A percentile compares a stretch with the other conserved stretches of the same genome.
Evolutionary conservation across 768 basidiomycete genomes (phyloP).

Genomic region (Tephrocybe rancida): DNA sequence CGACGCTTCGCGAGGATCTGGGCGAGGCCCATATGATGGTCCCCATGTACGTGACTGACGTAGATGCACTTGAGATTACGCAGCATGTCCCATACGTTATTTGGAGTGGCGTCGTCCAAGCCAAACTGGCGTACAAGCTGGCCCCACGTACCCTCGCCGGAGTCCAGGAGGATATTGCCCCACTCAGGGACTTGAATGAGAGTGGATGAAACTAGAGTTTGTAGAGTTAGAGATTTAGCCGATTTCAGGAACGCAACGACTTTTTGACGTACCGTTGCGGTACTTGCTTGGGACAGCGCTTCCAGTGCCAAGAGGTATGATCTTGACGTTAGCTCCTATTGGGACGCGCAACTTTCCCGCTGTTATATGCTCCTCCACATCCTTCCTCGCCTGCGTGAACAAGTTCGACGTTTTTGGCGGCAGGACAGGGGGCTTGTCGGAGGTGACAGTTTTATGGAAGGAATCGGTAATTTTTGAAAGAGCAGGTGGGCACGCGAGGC

Average conservation of each 20-base stretch:
- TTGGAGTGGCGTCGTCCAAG: slow-evolving; percentile 28
- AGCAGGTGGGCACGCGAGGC: slow-evolving; percentile 47
- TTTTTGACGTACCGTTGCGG: slow-evolving; percentile 68
- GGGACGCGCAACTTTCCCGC: slow-evolving; percentile 18
- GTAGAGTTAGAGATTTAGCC: background rate
- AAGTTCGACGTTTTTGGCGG: slow-evolving; percentile 34
- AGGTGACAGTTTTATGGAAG: slow-evolving; percentile 40
- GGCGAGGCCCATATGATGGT: slow-evolving; percentile 87
- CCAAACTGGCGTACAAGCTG: slow-evolving; percentile 85
- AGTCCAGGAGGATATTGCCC: slow-evolving; percentile 83
- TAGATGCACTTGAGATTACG: slow-evolving; percentile 79
- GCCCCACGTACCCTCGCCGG: slow-evolving; percentile 92
- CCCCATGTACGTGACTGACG: slow-evolving; percentile 89
- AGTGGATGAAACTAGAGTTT: slow-evolving; percentile 65
- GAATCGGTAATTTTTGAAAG: slow-evolving; percentile 31
- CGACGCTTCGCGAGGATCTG: slow-evolving; percentile 73
- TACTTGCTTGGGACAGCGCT: slow-evolving; percentile 86
- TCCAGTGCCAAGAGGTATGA: slow-evolving; percentile 87
- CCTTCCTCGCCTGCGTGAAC: slow-evolving; percentile 40
- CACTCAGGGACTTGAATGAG: slow-evolving; percentile 72
- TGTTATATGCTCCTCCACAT: slow-evolving; percentile 25
- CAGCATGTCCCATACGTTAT: slow-evolving; percentile 59
- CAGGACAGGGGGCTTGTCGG: slow-evolving; percentile 28
- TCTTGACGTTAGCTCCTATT: slow-evolving; percentile 63
- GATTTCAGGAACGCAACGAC: background rate